A percentile compares a stretch with the other conserved stretches of the same genome.
Evolutionary conservation across 78 protist species (phyloP).

Genomic region (Cyanophora paradoxa): DNA sequence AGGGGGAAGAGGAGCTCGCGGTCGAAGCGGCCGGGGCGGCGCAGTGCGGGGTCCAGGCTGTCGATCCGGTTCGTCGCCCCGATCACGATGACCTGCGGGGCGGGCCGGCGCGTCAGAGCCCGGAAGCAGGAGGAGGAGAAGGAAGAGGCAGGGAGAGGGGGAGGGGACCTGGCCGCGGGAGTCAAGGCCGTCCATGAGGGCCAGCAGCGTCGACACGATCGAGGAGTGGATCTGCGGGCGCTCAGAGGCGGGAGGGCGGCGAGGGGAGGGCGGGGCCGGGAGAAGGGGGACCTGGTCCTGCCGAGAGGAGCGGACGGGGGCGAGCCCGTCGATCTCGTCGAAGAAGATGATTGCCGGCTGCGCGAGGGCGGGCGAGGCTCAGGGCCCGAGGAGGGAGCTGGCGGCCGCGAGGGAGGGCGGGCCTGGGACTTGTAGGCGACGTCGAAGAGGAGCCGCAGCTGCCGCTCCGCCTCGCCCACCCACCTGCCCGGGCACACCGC

Average conservation of each 20-base stretch:
- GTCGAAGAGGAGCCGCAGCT: constrained; percentile 40
- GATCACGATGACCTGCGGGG: constrained; percentile 67
- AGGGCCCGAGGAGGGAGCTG: not conserved
- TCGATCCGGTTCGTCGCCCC: constrained; percentile 96
- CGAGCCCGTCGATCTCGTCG: constrained; percentile 58
- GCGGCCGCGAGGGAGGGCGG: not conserved
- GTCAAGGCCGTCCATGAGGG: constrained; percentile 63
- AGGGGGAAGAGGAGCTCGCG: constrained; percentile 79
- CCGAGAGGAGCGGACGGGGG: constrained; percentile 4
- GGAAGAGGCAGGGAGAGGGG: not conserved
- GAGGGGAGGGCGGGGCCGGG: not conserved
- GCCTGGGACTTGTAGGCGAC: not conserved
- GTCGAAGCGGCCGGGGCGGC: constrained; percentile 93
- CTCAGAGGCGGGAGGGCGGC: not conserved
- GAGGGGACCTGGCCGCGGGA: constrained; percentile 9
- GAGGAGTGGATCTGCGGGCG: constrained; percentile 50
- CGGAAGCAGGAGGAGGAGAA: not conserved
- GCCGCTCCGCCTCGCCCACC: constrained; percentile 66
- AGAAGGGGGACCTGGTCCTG: too few species aligned
- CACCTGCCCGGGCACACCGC: too few species aligned
- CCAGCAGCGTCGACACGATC: constrained; percentile 56
- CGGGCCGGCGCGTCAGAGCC: not conserved
- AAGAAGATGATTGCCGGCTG: constrained; percentile 59
- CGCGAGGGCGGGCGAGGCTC: not conserved
- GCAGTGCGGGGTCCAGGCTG: constrained; percentile 89